These are phyloP conservation scores for Leccinum boreale DNA, from an alignment of 768 basidiomycete genomes.

Conservation along the genomic window DNA sequence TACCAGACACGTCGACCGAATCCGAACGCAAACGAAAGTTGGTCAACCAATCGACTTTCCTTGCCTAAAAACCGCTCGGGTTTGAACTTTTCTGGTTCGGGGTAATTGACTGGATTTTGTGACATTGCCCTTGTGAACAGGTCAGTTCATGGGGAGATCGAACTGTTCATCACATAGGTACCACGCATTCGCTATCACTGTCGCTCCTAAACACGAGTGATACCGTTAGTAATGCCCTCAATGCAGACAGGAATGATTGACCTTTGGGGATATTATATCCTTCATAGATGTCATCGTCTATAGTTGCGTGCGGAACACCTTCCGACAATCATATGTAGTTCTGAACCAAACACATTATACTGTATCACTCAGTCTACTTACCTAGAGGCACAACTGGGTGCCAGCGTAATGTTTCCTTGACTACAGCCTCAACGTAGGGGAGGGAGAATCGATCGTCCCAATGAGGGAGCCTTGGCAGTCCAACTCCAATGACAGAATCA, in stretches of 20 bases:
- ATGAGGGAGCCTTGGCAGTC: constrained; percentile 18
- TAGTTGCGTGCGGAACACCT: constrained; percentile 32
- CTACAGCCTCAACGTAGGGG: constrained; percentile 19
- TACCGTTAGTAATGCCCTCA: background rate
- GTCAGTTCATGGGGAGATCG: background rate
- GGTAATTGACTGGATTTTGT: constrained; percentile 35
- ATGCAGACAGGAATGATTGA: constrained; percentile 12
- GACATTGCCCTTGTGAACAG: constrained; percentile 28
- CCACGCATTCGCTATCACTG: constrained; percentile 20
- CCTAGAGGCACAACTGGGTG: constrained; percentile 16
- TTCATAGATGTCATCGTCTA: constrained; percentile 40
- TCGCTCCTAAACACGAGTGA: constrained; percentile 14
- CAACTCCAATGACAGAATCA: constrained; percentile 16
- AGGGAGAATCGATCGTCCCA: constrained; percentile 20
- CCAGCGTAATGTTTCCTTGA: constrained; percentile 27
- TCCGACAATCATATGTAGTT: background rate
- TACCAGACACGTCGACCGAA: constrained; percentile 43
- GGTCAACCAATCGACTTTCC: constrained; percentile 1
- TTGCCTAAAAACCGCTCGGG: constrained; percentile 34
- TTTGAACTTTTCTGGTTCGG: constrained; percentile 36
- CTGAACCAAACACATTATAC: background rate
- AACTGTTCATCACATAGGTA: background rate
- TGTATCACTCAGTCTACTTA: background rate
- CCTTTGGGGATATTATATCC: constrained; percentile 53
- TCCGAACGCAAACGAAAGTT: constrained; percentile 23